phyloP scores from a whole-genome alignment of 2,329 filamentous ascomycete species.

The Microsporum canis region DNA sequence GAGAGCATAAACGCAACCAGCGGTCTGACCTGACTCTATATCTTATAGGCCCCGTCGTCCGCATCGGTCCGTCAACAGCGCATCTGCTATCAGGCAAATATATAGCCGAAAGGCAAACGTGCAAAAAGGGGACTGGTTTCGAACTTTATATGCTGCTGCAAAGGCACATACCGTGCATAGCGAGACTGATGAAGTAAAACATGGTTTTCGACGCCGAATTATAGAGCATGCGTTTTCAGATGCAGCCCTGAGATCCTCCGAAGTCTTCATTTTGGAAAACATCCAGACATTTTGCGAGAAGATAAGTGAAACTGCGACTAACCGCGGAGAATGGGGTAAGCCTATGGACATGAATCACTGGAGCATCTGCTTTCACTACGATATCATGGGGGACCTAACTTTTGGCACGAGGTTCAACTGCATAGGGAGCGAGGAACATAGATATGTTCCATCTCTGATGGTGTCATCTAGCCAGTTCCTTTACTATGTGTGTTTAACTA shows the following conservation, averaged over 20 bases:
- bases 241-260: conserved; percentile 14
- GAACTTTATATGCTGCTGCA: conserved; percentile 30
- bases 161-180: conserved; percentile 12
- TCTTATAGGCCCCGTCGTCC: conserved; percentile 45
- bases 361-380: conserved; percentile 22
- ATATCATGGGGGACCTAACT: conserved; percentile 26
- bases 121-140: conserved; percentile 19
- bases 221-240: conserved; percentile 22
- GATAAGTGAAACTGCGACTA: conserved; percentile 4
- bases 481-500: conserved; percentile 10
- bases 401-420: conserved; percentile 28
- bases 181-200: conserved; percentile 12
- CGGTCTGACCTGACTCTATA: too few relatives aligned
- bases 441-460: conserved; percentile 21
- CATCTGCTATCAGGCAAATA: conserved; percentile 54
- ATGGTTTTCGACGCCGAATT: conserved; percentile 17
- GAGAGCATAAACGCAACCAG: background rate
- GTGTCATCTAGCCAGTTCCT: conserved; percentile 10
- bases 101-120: conserved; percentile 17
- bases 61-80: conserved; percentile 67
- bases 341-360: conserved; percentile 19
- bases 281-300: conserved; percentile 8
- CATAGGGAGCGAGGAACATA: conserved; percentile 12
- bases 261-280: conserved; percentile 11
- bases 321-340: conserved; percentile 15